phyloP scores from a whole-genome alignment of 306 rosid species.

The Sesbania bispinosa region DNA sequence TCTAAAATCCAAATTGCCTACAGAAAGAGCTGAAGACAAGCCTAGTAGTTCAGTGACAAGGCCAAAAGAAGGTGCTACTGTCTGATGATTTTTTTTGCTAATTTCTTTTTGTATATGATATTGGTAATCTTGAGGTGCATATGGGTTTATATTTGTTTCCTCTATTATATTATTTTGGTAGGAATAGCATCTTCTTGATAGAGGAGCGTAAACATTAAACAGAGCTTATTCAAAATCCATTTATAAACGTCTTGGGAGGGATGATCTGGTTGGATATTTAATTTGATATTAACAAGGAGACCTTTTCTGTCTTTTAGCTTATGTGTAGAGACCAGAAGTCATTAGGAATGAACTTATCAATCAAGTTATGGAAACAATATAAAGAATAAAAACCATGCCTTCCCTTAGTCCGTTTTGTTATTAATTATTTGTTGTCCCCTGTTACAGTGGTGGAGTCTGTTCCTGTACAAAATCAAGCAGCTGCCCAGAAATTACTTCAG shows the following conservation, averaged over 20 bases:
- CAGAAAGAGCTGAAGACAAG: conserved; percentile 58
- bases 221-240: not conserved
- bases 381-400: not conserved
- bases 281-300: not conserved
- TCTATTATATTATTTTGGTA: not conserved
- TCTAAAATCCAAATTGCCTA: conserved; percentile 24
- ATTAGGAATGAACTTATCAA: conserved; percentile 5
- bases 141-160: not conserved
- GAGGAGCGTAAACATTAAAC: not conserved
- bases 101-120: conserved; percentile 3
- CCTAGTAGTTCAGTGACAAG: conserved; percentile 72
- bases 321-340: not conserved
- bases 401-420: not conserved
- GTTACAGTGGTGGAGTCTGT: conserved; percentile 64
- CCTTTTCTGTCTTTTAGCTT: not conserved
- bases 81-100: not conserved
- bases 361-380: not conserved
- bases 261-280: not conserved
- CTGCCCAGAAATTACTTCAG: conserved; percentile 86
- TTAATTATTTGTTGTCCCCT: not conserved
- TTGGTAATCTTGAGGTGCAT: not conserved
- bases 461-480: conserved; percentile 93
- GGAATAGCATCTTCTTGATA: conserved; percentile 8
- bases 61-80: conserved; percentile 79
- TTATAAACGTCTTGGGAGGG: not conserved